Evolutionary conservation across 2,329 filamentous ascomycete species (phyloP), one percentile per base, ranked within the genome.

Genomic region (Claviceps maximensis): DNA sequence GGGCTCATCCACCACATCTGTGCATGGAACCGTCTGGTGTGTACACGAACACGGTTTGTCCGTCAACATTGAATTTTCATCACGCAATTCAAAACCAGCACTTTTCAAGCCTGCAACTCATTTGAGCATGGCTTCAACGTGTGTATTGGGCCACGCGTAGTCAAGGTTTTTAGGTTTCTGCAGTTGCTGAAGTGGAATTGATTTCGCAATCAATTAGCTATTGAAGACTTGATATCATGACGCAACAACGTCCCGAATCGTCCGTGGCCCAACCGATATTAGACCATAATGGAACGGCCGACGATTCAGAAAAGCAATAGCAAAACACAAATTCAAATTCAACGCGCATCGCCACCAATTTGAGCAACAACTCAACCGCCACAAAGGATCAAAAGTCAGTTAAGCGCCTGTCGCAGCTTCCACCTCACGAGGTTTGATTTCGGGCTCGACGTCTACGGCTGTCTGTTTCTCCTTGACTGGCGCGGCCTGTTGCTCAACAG

Each of bases 381-480:
- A 38, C 29, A n/a, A 27, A 29, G 21, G 15, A 15, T 40, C 38
- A 17, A n/a, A 21, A 46, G 13, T 15, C 41, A 17, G 33, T 52
- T 36, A 54, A n/a, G 49, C 52, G 7, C 21, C 52, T 6, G 25
- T 41, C 52, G 47, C 29, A 3, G 31, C 21, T 29, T 36, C 54
- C 23, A 29, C 19, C 48, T 54, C 42, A 41, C 13, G 19, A 17
- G 19, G 23, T 50, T 29, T 50, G 12, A n/a, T 15, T 27, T 45
- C 19, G 19, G 31, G 19, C 42, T 52, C 55, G 10, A 21, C 56
- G 7, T 58, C 56, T 31, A 50, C n/a, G 1, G 44, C 51, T 33
- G 56, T 27, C 9, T 49, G 48, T 53, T 67, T 67, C 49, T 58
- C 64, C 55, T 59, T 59, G 10, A 59, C 48, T 31, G 59, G 60